Percentiles rank a stretch among this genome's conserved stretches.
These are phyloP conservation scores for Kwoniella newhampshirensis DNA, from an alignment of 768 basidiomycete species.

Conservation along the genomic window DNA sequence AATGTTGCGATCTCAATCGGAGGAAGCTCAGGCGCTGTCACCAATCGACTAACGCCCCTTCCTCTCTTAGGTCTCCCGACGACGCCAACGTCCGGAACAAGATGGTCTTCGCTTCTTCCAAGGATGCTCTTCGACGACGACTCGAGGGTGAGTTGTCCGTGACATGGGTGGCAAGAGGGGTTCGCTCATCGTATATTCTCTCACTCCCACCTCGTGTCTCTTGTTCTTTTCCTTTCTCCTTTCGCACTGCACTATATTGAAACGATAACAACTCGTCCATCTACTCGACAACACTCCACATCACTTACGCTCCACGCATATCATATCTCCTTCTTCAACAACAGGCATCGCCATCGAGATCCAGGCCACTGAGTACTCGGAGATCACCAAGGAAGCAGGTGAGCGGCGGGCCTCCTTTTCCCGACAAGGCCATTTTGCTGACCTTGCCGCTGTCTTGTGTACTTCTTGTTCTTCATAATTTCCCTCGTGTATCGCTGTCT, in stretches of 20 bases:
- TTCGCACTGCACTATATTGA: neutral
- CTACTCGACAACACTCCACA: neutral
- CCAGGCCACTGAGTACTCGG: conserved; percentile 76
- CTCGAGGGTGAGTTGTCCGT: conserved; percentile 61
- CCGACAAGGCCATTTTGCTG: too few relatives aligned
- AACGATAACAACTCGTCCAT: neutral
- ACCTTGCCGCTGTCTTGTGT: neutral
- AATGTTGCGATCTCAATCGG: too few relatives aligned
- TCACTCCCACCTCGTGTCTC: neutral
- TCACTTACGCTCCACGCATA: neutral
- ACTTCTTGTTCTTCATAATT: neutral
- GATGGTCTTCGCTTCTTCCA: conserved; percentile 90
- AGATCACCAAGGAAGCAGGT: conserved; percentile 73
- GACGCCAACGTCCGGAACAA: conserved; percentile 79
- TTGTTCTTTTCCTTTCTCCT: neutral
- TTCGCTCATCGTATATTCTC: too few relatives aligned
- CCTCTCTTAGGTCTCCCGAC: conserved; percentile 80
- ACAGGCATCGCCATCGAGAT: conserved; percentile 67
- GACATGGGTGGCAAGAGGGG: too few relatives aligned
- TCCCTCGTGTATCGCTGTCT: too few relatives aligned
- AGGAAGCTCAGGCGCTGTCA: too few relatives aligned
- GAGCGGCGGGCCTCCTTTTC: conserved; percentile 22
- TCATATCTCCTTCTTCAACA: neutral
- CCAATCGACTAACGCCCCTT: too few relatives aligned
- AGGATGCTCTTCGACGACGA: conserved; percentile 69